Conservation (phyloP, 331 rosid species). For the Malus hybrid region DNA sequence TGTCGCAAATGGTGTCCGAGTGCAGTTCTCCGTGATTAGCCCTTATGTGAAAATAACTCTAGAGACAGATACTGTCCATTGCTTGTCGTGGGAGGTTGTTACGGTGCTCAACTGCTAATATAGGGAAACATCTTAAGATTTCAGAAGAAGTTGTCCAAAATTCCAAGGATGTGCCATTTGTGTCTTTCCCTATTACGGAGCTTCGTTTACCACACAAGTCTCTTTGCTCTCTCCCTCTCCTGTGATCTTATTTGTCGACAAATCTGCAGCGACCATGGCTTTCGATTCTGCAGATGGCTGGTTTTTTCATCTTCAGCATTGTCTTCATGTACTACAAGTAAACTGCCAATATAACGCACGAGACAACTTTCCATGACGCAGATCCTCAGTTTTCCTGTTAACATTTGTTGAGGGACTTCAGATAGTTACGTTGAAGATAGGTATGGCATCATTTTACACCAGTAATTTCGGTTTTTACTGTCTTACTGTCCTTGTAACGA, state of each 20-base stretch:
- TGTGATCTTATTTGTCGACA: background rate
- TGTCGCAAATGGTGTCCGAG: background rate
- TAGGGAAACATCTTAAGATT: background rate
- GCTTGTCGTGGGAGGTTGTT: background rate
- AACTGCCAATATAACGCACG: background rate
- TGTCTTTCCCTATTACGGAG: background rate
- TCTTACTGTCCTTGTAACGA: background rate
- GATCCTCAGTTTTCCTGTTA: background rate
- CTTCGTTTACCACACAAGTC: background rate
- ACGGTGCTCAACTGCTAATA: background rate
- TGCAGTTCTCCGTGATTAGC: background rate
- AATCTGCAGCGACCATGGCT: too few species aligned
- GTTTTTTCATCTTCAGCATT: conserved; percentile 4
- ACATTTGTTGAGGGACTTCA: background rate
- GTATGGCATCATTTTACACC: background rate
- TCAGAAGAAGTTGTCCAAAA: too few species aligned
- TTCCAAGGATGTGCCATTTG: too few species aligned
- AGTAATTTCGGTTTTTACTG: background rate
- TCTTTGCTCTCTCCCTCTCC: background rate
- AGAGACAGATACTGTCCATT: background rate
- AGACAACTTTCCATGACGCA: background rate
- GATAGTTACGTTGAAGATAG: background rate
- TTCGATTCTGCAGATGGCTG: background rate
- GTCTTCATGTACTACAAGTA: conserved; percentile 8
- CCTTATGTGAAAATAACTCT: background rate